phyloP scores from a whole-genome alignment of 371 early-diverging fungal species.

The Mortierella sp. region DNA sequence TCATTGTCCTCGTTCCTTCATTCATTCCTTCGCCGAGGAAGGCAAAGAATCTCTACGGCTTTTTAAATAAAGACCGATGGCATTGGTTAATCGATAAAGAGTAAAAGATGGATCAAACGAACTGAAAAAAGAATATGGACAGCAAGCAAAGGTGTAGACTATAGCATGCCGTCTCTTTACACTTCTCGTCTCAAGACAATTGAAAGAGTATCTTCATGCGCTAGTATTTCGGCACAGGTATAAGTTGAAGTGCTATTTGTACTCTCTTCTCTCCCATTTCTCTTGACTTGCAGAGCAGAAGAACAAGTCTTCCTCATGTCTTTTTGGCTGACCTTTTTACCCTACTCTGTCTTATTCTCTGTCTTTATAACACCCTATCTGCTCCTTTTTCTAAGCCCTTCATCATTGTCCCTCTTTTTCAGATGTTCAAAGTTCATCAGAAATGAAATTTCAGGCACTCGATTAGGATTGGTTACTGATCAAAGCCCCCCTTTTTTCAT shows the following conservation, averaged over 20 bases:
- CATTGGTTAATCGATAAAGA: not conserved
- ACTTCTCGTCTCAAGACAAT: no score
- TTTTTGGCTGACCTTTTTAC: not conserved
- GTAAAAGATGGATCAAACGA: not conserved
- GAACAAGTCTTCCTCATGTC: not conserved
- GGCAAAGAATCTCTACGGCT: not conserved
- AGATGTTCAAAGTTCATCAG: not conserved
- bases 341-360: not conserved
- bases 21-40: not conserved
- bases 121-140: not conserved
- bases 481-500: not conserved
- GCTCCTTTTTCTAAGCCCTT: not conserved
- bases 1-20: not conserved
- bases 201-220: no score
- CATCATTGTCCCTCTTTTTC: not conserved
- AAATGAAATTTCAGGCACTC: conserved; percentile 4
- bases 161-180: no score
- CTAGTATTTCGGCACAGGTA: not conserved
- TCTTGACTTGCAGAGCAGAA: not conserved
- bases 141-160: no score
- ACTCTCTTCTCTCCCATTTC: not conserved
- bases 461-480: not conserved
- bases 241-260: not conserved
- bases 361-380: not conserved
- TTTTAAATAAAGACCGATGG: not conserved